phyloP scores from a whole-genome alignment of 2,329 filamentous ascomycete species.

The Phialophora expanda region DNA sequence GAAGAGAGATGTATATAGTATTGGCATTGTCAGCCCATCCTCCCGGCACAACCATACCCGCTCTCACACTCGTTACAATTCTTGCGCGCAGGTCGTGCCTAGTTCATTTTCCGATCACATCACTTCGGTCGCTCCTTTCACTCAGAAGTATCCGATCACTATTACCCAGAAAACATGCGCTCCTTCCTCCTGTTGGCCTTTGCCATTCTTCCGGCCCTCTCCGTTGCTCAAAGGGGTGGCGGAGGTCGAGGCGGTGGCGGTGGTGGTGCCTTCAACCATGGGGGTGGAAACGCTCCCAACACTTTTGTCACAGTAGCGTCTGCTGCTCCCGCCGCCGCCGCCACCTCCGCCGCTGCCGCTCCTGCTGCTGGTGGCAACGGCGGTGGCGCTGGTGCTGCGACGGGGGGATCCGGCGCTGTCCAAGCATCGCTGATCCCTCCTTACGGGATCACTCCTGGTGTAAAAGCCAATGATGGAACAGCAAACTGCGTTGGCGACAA shows the following conservation, averaged over 20 bases:
- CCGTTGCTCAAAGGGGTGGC: slow-evolving; percentile 21
- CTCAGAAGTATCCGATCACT: slow-evolving; percentile 5
- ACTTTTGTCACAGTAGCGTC: slow-evolving; percentile 30
- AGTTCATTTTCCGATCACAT: slow-evolving; percentile 5
- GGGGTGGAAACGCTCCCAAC: slow-evolving; percentile 23
- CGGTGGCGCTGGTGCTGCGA: slow-evolving; percentile 4
- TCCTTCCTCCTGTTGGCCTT: slow-evolving; percentile 16
- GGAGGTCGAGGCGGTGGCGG: slow-evolving; percentile 16
- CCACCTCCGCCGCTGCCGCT: slow-evolving; percentile 10
- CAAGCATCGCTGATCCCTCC: slow-evolving; percentile 30
- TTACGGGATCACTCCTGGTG: slow-evolving; percentile 30
- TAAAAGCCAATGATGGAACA: slow-evolving; percentile 33
- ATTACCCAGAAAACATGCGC: slow-evolving; percentile 18
- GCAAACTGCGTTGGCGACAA: slow-evolving; percentile 34
- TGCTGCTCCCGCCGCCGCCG: slow-evolving; percentile 14
- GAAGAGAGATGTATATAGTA: slow-evolving; percentile 1
- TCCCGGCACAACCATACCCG: background rate
- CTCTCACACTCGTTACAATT: slow-evolving; percentile 19
- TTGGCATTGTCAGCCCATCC: background rate
- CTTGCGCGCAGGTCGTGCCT: slow-evolving; percentile 31
- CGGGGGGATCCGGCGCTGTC: slow-evolving; percentile 21
- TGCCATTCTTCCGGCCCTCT: slow-evolving; percentile 21
- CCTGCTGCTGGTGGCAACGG: slow-evolving; percentile 7
- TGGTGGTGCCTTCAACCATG: slow-evolving; percentile 15
- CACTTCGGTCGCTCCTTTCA: slow-evolving; percentile 4